A percentile compares a stretch with the other conserved stretches of the same genome.
phyloP scores from a whole-genome alignment of 306 rosid species.

The Dalbergia oliveri region DNA sequence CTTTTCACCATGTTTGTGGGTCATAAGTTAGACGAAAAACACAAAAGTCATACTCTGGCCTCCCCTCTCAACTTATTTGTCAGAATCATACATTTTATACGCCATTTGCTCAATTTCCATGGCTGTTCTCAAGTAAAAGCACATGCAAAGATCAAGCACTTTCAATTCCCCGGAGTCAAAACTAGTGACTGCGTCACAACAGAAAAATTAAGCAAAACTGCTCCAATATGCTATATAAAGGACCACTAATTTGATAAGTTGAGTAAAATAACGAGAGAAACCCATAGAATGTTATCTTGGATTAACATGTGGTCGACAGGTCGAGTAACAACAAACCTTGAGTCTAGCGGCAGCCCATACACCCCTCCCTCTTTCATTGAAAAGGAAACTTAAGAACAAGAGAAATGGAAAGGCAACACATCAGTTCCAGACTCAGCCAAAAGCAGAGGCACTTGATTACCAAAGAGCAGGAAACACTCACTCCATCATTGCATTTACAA shows the following conservation, averaged over 20 bases:
- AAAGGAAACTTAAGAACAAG: not conserved
- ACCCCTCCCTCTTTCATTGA: not conserved
- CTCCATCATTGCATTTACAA: conserved; percentile 23
- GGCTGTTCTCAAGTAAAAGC: not conserved
- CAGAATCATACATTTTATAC: not conserved
- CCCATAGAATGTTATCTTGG: not conserved
- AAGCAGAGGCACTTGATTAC: conserved; percentile 9
- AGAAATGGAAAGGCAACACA: not conserved
- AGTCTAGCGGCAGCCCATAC: not conserved
- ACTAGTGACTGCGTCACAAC: not conserved
- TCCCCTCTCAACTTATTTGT: not conserved
- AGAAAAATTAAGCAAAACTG: conserved; percentile 3
- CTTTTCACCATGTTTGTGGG: not conserved
- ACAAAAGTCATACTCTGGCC: not conserved
- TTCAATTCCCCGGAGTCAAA: not conserved
- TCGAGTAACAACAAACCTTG: not conserved
- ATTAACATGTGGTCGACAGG: not conserved
- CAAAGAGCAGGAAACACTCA: conserved; percentile 7
- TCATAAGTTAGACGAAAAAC: conserved; percentile 14
- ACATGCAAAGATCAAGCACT: conserved; percentile 15
- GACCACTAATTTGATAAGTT: conserved; percentile 2
- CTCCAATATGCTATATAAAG: not conserved
- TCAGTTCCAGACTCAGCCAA: conserved; percentile 3
- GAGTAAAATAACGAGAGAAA: not conserved
- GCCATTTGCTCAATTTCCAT: conserved; percentile 7